Percentiles rank a stretch among this genome's conserved stretches.
These are phyloP conservation scores for Verbena officinalis DNA, from an alignment of 257 asterid genomes.

Conservation along the genomic window DNA sequence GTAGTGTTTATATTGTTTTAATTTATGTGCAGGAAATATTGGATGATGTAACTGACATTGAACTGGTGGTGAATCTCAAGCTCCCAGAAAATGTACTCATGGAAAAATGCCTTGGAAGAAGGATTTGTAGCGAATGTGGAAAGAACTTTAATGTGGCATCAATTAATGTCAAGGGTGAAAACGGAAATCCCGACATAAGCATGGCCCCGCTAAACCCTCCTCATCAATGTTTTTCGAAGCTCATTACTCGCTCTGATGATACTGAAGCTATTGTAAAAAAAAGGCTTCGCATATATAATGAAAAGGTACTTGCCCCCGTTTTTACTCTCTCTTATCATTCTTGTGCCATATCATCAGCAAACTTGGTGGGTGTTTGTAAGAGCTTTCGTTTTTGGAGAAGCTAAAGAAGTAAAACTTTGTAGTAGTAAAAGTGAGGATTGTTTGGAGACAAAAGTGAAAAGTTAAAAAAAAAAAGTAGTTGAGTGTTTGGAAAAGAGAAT, in stretches of 20 bases:
- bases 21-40: constrained; percentile 59
- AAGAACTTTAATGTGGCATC: constrained; percentile 77
- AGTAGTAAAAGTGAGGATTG: no score
- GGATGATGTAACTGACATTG: constrained; percentile 73
- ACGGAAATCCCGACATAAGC: constrained; percentile 63
- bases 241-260: constrained; percentile 74
- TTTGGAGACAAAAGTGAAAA: no score
- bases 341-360: no score
- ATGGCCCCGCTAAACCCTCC: constrained; percentile 84
- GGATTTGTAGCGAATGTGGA: constrained; percentile 71
- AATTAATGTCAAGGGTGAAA: constrained; percentile 60
- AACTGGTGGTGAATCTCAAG: constrained; percentile 76
- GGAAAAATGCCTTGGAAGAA: constrained; percentile 81
- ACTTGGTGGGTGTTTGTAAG: neutral
- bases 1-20: neutral
- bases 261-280: constrained; percentile 68
- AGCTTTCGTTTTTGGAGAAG: no score
- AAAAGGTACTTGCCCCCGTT: constrained; percentile 57
- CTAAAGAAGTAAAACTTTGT: no score
- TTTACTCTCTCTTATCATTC: no score
- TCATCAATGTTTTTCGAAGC: constrained; percentile 64
- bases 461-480: no score
- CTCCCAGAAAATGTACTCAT: constrained; percentile 73
- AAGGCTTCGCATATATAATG: constrained; percentile 62
- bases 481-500: no score